Conservation (phyloP, 2,329 filamentous ascomycete genomes). For the Colletotrichum abscissum region DNA sequence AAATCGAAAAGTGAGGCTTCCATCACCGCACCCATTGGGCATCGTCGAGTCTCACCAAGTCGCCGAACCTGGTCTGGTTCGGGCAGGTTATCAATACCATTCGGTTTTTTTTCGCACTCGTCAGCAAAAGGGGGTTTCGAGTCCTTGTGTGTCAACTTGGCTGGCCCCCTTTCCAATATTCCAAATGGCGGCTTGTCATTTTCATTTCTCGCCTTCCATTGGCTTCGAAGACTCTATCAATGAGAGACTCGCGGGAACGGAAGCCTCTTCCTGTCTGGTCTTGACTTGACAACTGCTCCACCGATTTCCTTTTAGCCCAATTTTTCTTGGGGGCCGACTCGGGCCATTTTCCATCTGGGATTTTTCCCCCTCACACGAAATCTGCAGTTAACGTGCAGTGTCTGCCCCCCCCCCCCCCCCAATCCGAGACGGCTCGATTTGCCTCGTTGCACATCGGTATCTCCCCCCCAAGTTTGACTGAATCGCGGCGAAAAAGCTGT, state of each 20-base stretch:
- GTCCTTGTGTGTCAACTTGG: constrained; percentile 13
- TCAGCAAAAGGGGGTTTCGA: constrained; percentile 11
- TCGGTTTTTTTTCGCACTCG: not conserved
- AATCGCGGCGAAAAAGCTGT: constrained; percentile 9
- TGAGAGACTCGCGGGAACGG: constrained; percentile 19
- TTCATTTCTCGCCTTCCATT: constrained; percentile 19
- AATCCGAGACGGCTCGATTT: constrained; percentile 18
- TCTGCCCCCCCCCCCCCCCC: not conserved
- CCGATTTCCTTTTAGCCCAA: constrained; percentile 15
- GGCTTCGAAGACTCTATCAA: constrained; percentile 11
- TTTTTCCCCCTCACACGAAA: not conserved
- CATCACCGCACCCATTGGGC: constrained; percentile 25
- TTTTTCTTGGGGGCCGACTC: constrained; percentile 24
- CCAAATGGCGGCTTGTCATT: constrained; percentile 25
- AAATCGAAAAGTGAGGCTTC: constrained; percentile 33
- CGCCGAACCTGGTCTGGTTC: constrained; percentile 21
- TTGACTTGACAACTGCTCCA: constrained; percentile 23
- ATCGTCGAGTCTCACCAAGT: constrained; percentile 27
- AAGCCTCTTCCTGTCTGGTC: constrained; percentile 30
- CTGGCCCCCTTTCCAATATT: constrained; percentile 23
- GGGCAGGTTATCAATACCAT: not conserved
- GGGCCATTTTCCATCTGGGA: constrained; percentile 23
- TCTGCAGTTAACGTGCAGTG: not conserved
- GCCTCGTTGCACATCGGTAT: constrained; percentile 10
- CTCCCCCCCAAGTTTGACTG: constrained; percentile 7